These are phyloP conservation scores for Candida yuanshanica DNA, from an alignment of 805 yeast genomes.

Conservation along the genomic window DNA sequence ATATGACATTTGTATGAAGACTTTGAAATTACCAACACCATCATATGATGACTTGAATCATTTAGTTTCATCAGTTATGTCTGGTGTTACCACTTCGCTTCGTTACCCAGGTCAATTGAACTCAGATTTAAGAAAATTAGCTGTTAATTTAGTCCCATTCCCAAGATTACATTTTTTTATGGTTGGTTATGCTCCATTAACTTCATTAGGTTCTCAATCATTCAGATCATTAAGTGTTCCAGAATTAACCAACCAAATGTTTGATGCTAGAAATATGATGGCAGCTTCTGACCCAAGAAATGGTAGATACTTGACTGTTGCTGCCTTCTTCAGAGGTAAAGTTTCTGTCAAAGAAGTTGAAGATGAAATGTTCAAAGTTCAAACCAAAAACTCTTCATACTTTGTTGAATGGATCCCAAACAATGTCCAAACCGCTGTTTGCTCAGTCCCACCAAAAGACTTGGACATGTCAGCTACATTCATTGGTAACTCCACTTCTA, in stretches of 20 bases:
- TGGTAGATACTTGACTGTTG: conserved; percentile 98
- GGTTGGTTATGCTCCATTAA: conserved; percentile 95
- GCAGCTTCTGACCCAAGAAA: conserved; percentile 96
- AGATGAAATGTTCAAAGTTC: conserved; percentile 89
- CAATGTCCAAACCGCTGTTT: conserved; percentile 98
- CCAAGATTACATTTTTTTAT: conserved; percentile 99
- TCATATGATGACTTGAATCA: conserved; percentile 80
- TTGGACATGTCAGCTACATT: conserved; percentile 90
- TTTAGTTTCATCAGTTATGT: conserved; percentile 94
- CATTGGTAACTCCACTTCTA: conserved; percentile 97
- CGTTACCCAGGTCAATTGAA: conserved; percentile 97
- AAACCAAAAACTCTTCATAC: conserved; percentile 92
- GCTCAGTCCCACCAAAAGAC: conserved; percentile 86
- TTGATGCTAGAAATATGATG: conserved; percentile 98
- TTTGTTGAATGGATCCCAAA: conserved; percentile 99
- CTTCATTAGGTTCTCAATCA: conserved; percentile 82
- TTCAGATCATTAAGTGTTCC: conserved; percentile 94
- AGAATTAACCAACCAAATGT: conserved; percentile 96
- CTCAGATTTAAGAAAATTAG: conserved; percentile 97
- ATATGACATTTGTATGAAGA: conserved; percentile 96
- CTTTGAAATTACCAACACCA: conserved; percentile 89
- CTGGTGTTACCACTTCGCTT: conserved; percentile 95
- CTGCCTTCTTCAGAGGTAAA: conserved; percentile 96
- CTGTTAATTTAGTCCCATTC: conserved; percentile 96
- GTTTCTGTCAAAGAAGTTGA: conserved; percentile 97